Evolutionary conservation across 1,284 basidiomycete species (phyloP).

Genomic region (Agaricales sp.): DNA sequence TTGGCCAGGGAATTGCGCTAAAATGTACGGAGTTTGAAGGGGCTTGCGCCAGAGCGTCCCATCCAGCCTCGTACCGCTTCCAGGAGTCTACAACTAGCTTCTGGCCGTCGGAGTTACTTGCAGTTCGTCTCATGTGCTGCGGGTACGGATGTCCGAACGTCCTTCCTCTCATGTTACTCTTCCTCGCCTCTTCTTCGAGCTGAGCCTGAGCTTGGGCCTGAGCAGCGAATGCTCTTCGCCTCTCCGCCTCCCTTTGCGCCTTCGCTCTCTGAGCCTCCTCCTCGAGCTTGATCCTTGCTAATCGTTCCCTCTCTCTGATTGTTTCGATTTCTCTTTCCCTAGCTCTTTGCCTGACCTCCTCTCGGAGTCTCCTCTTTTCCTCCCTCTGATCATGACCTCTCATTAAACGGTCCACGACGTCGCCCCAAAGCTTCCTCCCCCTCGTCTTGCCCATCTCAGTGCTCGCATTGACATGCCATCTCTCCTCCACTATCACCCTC

Average conservation of each 20-base stretch:
- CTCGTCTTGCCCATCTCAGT: not conserved
- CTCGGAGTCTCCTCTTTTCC: not conserved
- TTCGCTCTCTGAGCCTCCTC: not conserved
- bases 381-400: not conserved
- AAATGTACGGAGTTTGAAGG: slow-evolving; percentile 38
- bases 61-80: slow-evolving; percentile 50
- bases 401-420: not conserved
- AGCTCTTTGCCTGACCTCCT: not conserved
- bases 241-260: slow-evolving; percentile 27
- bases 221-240: slow-evolving; percentile 28
- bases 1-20: slow-evolving; percentile 62
- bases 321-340: not conserved
- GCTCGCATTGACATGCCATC: not conserved
- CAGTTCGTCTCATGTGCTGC: slow-evolving; percentile 20
- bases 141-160: slow-evolving; percentile 26
- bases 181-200: slow-evolving; percentile 15
- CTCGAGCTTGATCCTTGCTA: not conserved
- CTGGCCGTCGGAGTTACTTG: slow-evolving; percentile 13
- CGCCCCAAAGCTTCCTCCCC: not conserved
- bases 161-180: slow-evolving; percentile 19
- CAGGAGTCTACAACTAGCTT: slow-evolving; percentile 34
- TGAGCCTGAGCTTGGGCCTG: slow-evolving; percentile 18
- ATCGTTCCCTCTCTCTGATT: not conserved
- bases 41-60: slow-evolving; percentile 35
- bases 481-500: not conserved